Conservation (phyloP, 2,329 filamentous ascomycete species). For the Chaetomiaceae sp. region DNA sequence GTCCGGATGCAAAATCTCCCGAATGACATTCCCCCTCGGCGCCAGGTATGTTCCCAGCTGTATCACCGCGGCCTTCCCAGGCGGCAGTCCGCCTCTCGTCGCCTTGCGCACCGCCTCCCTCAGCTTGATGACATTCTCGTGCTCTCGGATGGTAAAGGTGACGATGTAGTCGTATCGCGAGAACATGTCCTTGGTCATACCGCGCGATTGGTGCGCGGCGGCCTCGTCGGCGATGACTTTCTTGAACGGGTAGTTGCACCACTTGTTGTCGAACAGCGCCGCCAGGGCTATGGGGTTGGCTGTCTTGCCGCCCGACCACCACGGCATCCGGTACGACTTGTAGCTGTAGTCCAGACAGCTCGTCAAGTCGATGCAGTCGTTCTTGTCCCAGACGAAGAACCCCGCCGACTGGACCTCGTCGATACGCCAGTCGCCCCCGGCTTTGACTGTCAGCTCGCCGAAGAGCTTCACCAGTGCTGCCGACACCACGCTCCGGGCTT, state of each 20-base stretch:
- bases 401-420: conserved; percentile 23
- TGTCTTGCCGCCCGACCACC: conserved; percentile 12
- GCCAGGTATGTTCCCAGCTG: conserved; percentile 27
- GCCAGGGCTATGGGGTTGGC: conserved; percentile 17
- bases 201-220: conserved; percentile 14
- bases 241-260: conserved; percentile 25
- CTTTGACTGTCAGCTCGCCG: conserved; percentile 20
- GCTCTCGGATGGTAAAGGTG: conserved; percentile 28
- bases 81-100: background rate
- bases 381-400: conserved; percentile 24
- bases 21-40: background rate
- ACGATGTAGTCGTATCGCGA: conserved; percentile 27
- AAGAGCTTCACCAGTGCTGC: conserved; percentile 24
- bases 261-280: conserved; percentile 29
- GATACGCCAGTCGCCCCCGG: conserved; percentile 24
- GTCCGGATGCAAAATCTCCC: conserved; percentile 10
- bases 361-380: conserved; percentile 21
- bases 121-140: conserved; percentile 28
- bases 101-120: conserved; percentile 20
- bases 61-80: conserved; percentile 25
- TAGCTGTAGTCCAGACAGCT: conserved; percentile 21
- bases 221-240: conserved; percentile 15
- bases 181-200: conserved; percentile 24
- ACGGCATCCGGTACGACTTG: conserved; percentile 15
- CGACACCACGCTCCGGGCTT: conserved; percentile 24